Percentiles rank a stretch among this genome's conserved stretches.
Conservation (phyloP, 1,284 basidiomycete species). For the Cystobasidium sp. region DNA sequence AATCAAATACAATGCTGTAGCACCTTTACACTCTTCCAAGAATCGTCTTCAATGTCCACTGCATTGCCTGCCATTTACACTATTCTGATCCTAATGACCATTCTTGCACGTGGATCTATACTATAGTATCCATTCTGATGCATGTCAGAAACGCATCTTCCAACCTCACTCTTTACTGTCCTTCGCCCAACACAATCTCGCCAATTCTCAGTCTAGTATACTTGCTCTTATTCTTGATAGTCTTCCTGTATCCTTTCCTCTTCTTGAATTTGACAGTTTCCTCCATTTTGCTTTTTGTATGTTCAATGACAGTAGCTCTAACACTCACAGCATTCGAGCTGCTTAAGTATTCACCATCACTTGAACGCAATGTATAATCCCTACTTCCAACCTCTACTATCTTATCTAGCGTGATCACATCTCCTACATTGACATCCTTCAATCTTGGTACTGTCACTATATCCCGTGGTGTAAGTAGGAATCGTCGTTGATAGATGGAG, state of each 20-base stretch:
- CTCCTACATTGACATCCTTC: slow-evolving; percentile 78
- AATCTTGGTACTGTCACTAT: slow-evolving; percentile 88
- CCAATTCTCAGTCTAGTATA: slow-evolving; percentile 72
- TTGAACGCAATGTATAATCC: slow-evolving; percentile 82
- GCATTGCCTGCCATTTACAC: too few relatives aligned
- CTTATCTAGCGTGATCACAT: slow-evolving; percentile 78
- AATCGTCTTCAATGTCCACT: too few relatives aligned
- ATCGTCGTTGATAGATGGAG: slow-evolving; percentile 82
- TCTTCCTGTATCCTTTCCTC: slow-evolving; percentile 90
- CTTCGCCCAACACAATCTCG: slow-evolving; percentile 47
- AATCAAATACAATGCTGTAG: too few relatives aligned
- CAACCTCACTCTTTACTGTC: neutral
- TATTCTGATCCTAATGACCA: too few relatives aligned
- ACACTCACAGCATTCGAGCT: slow-evolving; percentile 70
- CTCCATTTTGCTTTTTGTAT: slow-evolving; percentile 92
- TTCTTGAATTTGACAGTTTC: slow-evolving; percentile 92
- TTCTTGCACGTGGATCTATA: slow-evolving; percentile 9
- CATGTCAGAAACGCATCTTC: neutral
- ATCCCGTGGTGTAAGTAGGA: slow-evolving; percentile 86
- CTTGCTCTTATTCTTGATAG: slow-evolving; percentile 84
- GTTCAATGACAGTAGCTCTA: slow-evolving; percentile 88
- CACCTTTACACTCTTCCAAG: too few relatives aligned
- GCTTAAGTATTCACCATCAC: slow-evolving; percentile 53
- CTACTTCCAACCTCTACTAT: slow-evolving; percentile 93
- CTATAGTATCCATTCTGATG: neutral